Evolutionary conservation across 129 eudicot species (phyloP).

Genomic region (Chrysanthemum seticuspe): DNA sequence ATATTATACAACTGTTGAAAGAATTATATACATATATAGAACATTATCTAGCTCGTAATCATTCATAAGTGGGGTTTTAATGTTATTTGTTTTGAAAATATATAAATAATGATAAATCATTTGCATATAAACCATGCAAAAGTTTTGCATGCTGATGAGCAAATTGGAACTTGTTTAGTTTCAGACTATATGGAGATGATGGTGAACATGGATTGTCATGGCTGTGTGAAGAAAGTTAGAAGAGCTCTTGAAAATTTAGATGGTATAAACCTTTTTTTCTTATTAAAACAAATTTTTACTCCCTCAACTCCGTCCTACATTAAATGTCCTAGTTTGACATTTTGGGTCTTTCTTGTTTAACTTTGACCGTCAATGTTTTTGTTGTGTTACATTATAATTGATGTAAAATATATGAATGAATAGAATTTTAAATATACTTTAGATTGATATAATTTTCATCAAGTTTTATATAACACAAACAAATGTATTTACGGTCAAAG

Average conservation of each 20-base stretch:
- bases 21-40: neutral
- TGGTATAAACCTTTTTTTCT: constrained; percentile 32
- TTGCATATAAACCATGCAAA: neutral
- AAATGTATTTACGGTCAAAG: neutral
- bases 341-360: neutral
- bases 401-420: neutral
- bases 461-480: neutral
- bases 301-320: neutral
- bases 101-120: neutral
- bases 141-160: neutral
- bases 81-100: neutral
- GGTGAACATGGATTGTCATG: constrained; percentile 70
- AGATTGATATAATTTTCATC: too few relatives aligned
- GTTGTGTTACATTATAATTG: neutral
- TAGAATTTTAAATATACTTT: neutral
- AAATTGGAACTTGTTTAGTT: constrained; percentile 5
- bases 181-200: constrained; percentile 66
- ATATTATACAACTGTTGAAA: neutral
- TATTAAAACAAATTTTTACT: neutral
- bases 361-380: neutral
- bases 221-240: constrained; percentile 54
- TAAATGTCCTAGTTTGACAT: too few relatives aligned
- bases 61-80: constrained; percentile 7
- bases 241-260: constrained; percentile 50
- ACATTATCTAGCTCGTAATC: neutral